These are phyloP conservation scores for Dendrocalamus sinicus DNA, from an alignment of 176 grass and related monocot species.

Conservation along the genomic window DNA sequence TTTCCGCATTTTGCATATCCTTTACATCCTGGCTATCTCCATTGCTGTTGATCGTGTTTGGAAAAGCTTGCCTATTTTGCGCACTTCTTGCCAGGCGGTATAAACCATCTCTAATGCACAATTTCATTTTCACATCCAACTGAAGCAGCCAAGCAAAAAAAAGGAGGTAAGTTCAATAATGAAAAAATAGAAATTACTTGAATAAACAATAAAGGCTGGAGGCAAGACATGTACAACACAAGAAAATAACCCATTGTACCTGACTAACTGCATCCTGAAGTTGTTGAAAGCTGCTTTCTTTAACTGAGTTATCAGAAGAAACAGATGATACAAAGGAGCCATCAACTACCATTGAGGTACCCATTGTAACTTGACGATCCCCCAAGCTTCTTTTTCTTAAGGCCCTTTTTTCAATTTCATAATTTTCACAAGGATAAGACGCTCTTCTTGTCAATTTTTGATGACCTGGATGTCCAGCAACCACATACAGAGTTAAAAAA, in stretches of 20 bases:
- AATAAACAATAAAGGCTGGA: constrained; percentile 10
- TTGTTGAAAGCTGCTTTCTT: constrained; percentile 74
- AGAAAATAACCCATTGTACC: constrained; percentile 53
- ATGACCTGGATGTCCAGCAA: constrained; percentile 41
- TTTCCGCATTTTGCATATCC: constrained; percentile 50
- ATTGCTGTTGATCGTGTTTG: constrained; percentile 51
- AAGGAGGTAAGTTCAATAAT: constrained; percentile 34
- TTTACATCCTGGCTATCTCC: constrained; percentile 57
- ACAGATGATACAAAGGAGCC: constrained; percentile 57
- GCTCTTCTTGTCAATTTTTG: constrained; percentile 49
- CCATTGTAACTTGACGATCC: constrained; percentile 45
- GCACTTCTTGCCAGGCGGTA: constrained; percentile 90
- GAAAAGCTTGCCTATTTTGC: constrained; percentile 69
- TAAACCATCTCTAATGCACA: constrained; percentile 92
- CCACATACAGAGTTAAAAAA: constrained; percentile 23
- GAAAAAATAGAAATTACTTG: constrained; percentile 29
- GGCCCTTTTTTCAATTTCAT: constrained; percentile 44
- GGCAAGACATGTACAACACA: neutral
- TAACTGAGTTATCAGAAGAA: constrained; percentile 64
- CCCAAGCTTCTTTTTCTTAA: constrained; percentile 46
- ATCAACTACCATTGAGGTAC: constrained; percentile 58
- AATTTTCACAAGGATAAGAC: constrained; percentile 54
- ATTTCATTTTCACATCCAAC: constrained; percentile 83
- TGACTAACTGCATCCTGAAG: constrained; percentile 86
- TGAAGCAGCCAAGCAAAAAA: constrained; percentile 49